Base-by-base conservation (phyloP, 2,329 filamentous ascomycete genomes). In the Pochonia chlamydosporia region DNA sequence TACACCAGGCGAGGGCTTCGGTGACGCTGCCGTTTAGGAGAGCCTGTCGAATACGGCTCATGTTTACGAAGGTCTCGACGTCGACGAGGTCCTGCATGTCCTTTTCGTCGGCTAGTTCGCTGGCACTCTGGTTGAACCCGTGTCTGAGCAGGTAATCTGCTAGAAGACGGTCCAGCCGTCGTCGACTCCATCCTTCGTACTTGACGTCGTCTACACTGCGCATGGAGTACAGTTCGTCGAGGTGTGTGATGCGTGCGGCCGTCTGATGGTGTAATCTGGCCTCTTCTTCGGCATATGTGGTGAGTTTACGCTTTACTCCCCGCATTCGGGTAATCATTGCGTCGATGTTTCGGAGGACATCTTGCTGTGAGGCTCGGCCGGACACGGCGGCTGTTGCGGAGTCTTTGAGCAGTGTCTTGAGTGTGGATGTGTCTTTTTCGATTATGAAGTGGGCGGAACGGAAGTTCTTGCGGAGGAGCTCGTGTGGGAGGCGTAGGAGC, bases 381-480 rank as follows among this genome's bases (percentile, higher is more conserved):
- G 79, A 79, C 43, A 86, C 72, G 42, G 86, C 83, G 49, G 81
- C 77, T 56, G 84, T 85, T 37, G 85, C 82, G 2, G 79, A 78
- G 40, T 84, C 79, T 55, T 78, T 78, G 49, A 85, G 74, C 10
- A 75, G 68, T 20, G 79, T 76, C 59, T 81, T 82, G 53, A 89
- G 69, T 42, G 74, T 73, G 16, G 76, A 74, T 52, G 79, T 81
- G 56, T 87, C 82, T 62, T 84, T 85, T 62, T 92, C 87, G 63
- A 90, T 80, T 53, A 81, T 74, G 60, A 85, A 83, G 63, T 90
- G 87, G 37, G 87, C 87, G 3, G 85, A 82, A 59, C 95, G 93
- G 70, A 97, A 95, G 70, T 95, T 97, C 65, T 93, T 92, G 47
- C 90, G 86, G 20, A 95, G 84, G 48, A 96, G 85, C 64, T 97